A percentile compares a stretch with the other conserved stretches of the same genome.
Evolutionary conservation across 257 asterid genomes (phyloP).

Genomic region (Solanum tarapatanum): DNA sequence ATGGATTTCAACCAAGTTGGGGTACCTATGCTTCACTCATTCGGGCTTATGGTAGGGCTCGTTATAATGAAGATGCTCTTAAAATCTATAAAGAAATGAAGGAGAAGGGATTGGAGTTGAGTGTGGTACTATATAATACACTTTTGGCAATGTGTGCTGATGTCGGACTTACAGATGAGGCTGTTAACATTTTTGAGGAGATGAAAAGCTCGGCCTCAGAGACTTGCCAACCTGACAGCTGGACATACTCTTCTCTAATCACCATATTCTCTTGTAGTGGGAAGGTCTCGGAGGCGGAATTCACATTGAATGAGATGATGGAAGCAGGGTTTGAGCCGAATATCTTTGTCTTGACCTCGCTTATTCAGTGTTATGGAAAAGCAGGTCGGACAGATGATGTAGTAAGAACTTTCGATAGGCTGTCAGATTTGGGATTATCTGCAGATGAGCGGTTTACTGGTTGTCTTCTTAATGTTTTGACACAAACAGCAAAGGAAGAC

Average conservation of each 20-base stretch:
- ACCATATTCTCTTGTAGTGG: conserved; percentile 73
- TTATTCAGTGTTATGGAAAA: conserved; percentile 88
- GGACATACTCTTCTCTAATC: conserved; percentile 71
- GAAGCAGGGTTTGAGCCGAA: conserved; percentile 72
- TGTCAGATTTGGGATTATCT: conserved; percentile 35
- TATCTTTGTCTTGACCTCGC: conserved; percentile 62
- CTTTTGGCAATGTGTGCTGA: conserved; percentile 77
- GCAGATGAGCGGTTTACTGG: conserved; percentile 75
- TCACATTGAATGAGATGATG: conserved; percentile 52
- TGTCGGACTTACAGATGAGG: conserved; percentile 64
- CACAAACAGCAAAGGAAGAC: conserved; percentile 51
- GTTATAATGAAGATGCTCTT: conserved; percentile 68
- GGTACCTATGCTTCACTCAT: conserved; percentile 73
- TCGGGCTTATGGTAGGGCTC: conserved; percentile 63
- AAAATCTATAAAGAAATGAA: conserved; percentile 72
- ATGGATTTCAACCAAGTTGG: conserved; percentile 52
- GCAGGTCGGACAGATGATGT: conserved; percentile 70
- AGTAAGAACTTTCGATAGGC: conserved; percentile 49
- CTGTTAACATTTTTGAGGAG: conserved; percentile 58
- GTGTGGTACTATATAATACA: conserved; percentile 53
- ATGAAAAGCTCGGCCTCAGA: conserved; percentile 50
- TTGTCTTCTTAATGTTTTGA: conserved; percentile 67
- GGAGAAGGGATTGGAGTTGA: conserved; percentile 65
- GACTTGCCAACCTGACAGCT: conserved; percentile 57
- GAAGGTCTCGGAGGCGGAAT: conserved; percentile 73